Evolutionary conservation across 2,329 filamentous ascomycete species (phyloP), one percentile per base, ranked within the genome.

Genomic region (Penicillium brasilianum): DNA sequence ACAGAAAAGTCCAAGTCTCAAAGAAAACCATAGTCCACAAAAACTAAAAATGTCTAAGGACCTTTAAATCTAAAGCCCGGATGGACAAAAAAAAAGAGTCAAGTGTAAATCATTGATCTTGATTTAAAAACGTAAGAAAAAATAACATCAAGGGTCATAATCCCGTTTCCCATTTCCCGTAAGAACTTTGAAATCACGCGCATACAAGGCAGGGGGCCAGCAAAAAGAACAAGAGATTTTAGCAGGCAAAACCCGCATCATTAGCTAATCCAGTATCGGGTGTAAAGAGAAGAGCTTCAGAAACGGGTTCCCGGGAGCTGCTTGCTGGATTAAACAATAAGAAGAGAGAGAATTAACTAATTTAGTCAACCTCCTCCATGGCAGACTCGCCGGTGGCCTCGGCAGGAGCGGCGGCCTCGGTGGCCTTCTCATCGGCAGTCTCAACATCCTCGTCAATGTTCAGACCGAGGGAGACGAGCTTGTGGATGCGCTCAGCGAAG

Each of bases 331-430:
- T n/a, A n/a, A 34, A 9, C 3, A 10, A 53, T 13, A n/a, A 14
- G 25, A 25, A 28, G 10, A 39, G 25, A 28, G 25, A 53, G 18
- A 7, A 9, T 4, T 4, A 9, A 64, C 14, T 28, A 56, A 66
- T 82, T 74, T 96, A 99, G 87, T 99, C 95, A 79, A 99, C 95
- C 88, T 99, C 95, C 89, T 99, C 95, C 95, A 99, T 99, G 80
- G 93, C 90, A 84, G 90, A 96, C 88, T 97, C 93, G 72, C 89
- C 90, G 68, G 90, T 83, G 60, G 84, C 84, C 72, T 85, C 87
- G 57, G 84, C 85, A 62, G 88, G 82, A 59, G 87, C 83, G 60
- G 88, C 80, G 66, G 83, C 85, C 59, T 87, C 86, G 43, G 79
- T 77, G 58, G 77, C 77, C 63, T 84, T 84, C 58, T 82, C 82